Evolutionary conservation across 108 stramenopile species (phyloP).

Genomic region (Nitzschia palea): DNA sequence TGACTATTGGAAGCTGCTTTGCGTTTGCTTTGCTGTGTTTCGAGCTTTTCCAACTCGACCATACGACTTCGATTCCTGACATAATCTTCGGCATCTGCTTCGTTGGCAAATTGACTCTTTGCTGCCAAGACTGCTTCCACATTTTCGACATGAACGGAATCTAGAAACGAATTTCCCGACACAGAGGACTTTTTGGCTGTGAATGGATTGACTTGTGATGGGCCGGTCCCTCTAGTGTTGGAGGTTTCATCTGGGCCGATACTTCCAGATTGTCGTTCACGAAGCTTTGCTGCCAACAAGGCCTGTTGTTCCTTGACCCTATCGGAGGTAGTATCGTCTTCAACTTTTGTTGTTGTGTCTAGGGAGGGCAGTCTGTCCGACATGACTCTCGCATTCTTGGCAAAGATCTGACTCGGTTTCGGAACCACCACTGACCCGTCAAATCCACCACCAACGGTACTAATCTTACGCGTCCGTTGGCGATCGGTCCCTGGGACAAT

Average conservation of each 20-base stretch:
- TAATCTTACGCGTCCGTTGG: neutral
- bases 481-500: neutral
- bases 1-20: slow-evolving; percentile 22
- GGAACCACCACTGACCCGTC: slow-evolving; percentile 74
- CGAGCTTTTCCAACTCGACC: slow-evolving; percentile 63
- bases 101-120: slow-evolving; percentile 70
- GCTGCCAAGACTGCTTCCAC: slow-evolving; percentile 39
- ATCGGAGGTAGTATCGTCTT: no score
- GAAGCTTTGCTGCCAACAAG: slow-evolving; percentile 6
- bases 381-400: no score
- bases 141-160: slow-evolving; percentile 13
- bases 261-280: neutral
- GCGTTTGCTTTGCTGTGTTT: slow-evolving; percentile 21
- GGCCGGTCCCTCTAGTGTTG: neutral
- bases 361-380: no score
- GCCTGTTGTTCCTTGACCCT: slow-evolving; percentile 12
- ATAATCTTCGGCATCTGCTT: slow-evolving; percentile 73
- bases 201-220: no score
- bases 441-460: slow-evolving; percentile 31
- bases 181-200: neutral
- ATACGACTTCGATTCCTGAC: slow-evolving; percentile 53
- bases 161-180: slow-evolving; percentile 21
- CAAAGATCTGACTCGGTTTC: slow-evolving; percentile 53
- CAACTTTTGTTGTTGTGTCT: no score
- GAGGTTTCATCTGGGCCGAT: neutral